Base-by-base conservation (phyloP, 164 flowering plant species). In the Vitis rotundifolia region DNA sequence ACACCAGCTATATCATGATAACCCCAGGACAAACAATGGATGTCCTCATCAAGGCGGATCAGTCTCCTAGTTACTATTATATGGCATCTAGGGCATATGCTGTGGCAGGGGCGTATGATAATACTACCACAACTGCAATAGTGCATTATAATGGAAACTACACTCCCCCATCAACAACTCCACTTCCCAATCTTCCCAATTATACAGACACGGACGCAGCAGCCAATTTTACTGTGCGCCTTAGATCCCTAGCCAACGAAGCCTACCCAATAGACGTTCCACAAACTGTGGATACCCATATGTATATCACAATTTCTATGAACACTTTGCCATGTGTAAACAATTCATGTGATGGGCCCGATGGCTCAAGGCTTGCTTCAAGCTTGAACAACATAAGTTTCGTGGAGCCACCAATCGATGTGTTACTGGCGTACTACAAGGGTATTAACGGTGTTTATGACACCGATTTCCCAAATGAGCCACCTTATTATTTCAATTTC, bases 11-110 rank as follows among this genome's bases (percentile, higher is more conserved):
- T 65, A 51, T 76, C 37, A 50, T 59, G 54, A 72, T 76, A 29
- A 58, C 62, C 15, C 73, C 79, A 0, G 79, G 79, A 2, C 73
- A 76, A 55, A 76, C 79, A 49, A 71, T 72, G 69, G 76, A 76
- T 54, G 66, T 68, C 29, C 58, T 76, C 5, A 13, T 76, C 16
- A 68, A 51, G n/a, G 79, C 79, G 19, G 29, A 71, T 67, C 72
- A 67, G 48, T 0, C 44, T 4, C 73, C 67, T 5, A 52, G 70
- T 48, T 57, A 63, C 58, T 77, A 77, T 52, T 72, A 68, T 67
- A 69, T 69, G 61, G 73, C 72, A 10, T 59, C 70, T 1, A 49
- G 28, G 29, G 66, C 73, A 15, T 73, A 28, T 49, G 63, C 57
- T 15, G 64, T 22, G 26, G 26, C 1, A 22, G 26, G 26, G 26